These are phyloP conservation scores for Cystobasidiaceae sp. DNA, from an alignment of 1,284 basidiomycete species.

Conservation along the genomic window DNA sequence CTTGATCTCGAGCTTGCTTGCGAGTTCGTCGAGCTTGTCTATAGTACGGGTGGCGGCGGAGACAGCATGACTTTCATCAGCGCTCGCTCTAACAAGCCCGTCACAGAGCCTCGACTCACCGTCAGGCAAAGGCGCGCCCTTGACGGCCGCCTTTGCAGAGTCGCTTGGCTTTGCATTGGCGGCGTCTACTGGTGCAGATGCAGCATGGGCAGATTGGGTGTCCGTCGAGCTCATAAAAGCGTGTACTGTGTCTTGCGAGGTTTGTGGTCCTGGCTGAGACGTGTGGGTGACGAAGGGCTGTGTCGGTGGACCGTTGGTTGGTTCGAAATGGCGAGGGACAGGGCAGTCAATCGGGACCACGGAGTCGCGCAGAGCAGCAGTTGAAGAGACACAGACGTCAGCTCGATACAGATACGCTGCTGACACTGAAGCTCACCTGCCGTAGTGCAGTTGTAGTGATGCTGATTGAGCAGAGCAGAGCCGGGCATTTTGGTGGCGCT, in stretches of 20 bases:
- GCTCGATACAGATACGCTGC: no score
- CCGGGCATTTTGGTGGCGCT: no score
- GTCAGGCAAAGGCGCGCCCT: constrained; percentile 19
- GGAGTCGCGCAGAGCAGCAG: no score
- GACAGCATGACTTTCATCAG: background rate
- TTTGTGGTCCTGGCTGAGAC: background rate
- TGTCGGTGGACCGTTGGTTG: no score
- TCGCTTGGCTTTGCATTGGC: constrained; percentile 18
- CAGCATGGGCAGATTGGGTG: constrained; percentile 27
- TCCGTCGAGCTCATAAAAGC: constrained; percentile 32
- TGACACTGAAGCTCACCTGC: no score
- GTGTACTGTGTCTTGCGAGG: constrained; percentile 1
- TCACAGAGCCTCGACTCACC: background rate
- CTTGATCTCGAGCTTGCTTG: constrained; percentile 28
- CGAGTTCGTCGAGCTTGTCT: constrained; percentile 27
- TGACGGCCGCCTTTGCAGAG: constrained; percentile 28
- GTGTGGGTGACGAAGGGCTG: no score
- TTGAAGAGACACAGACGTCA: no score
- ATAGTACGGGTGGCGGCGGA: background rate
- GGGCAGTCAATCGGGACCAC: no score
- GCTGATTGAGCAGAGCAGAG: no score
- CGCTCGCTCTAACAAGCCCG: background rate
- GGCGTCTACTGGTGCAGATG: constrained; percentile 29
- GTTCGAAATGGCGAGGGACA: no score
- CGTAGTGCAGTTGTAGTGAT: no score